These are phyloP conservation scores for Theileria annulata DNA, from an alignment of 169 alveolate species.

Conservation along the genomic window DNA sequence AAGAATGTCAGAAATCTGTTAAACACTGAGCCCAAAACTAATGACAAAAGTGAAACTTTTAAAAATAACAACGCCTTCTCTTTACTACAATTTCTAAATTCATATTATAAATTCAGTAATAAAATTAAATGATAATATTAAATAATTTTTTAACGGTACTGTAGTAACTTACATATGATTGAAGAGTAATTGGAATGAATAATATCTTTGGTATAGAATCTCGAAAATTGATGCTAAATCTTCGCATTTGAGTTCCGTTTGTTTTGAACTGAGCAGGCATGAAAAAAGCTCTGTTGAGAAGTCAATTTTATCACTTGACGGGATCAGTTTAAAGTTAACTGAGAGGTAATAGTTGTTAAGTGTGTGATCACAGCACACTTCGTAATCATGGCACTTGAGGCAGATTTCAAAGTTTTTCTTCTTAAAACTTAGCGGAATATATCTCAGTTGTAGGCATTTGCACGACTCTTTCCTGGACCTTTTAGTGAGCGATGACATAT, in stretches of 20 bases:
- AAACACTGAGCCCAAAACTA: conserved; percentile 20
- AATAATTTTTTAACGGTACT: not conserved
- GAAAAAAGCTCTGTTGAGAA: conserved; percentile 16
- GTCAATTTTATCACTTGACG: not conserved
- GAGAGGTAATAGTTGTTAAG: conserved; percentile 48
- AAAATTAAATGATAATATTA: too few species aligned
- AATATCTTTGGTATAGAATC: conserved; percentile 5
- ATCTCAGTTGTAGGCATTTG: conserved; percentile 34
- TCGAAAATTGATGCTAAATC: conserved; percentile 21
- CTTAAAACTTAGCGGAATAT: conserved; percentile 27
- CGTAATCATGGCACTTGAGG: conserved; percentile 55
- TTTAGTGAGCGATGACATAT: conserved; percentile 1
- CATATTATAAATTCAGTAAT: too few species aligned
- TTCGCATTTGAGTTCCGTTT: not conserved
- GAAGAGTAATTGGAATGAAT: not conserved
- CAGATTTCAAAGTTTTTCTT: conserved; percentile 30
- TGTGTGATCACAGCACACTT: conserved; percentile 62
- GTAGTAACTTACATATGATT: conserved; percentile 3
- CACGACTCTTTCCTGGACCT: conserved; percentile 10
- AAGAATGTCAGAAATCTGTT: conserved; percentile 21
- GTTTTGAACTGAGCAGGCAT: not conserved
- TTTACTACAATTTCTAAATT: not conserved
- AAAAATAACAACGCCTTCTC: not conserved
- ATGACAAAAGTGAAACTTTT: not conserved
- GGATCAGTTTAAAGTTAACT: conserved; percentile 23